A percentile compares a stretch with the other conserved stretches of the same genome.
phyloP scores from a whole-genome alignment of 192 early-diverging fungal genomes.

The Gaertneriomyces semiglobifer region DNA sequence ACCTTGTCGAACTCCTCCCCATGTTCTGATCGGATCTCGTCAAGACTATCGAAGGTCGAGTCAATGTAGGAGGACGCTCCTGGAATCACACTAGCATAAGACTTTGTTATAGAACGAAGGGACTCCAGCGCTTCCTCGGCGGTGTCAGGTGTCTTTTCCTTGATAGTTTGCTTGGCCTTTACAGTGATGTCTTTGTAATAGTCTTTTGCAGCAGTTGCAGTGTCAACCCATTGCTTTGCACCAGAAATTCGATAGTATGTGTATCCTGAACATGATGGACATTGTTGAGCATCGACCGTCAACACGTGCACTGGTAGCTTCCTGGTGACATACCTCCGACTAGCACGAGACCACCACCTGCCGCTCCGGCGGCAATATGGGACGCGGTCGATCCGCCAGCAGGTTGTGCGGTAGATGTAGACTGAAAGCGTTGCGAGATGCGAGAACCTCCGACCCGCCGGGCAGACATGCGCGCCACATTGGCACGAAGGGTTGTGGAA shows the following conservation, averaged over 20 bases:
- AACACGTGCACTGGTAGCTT: neutral
- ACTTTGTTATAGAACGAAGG: neutral
- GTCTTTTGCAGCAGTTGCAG: neutral
- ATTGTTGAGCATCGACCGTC: neutral
- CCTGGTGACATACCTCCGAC: neutral
- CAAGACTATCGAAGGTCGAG: neutral
- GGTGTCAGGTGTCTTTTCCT: slow-evolving; percentile 1
- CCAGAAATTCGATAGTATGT: neutral
- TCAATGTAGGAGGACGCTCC: neutral
- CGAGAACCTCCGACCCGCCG: neutral
- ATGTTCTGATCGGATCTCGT: neutral
- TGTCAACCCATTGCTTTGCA: neutral
- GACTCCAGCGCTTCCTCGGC: neutral
- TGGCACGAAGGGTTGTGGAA: too few species aligned
- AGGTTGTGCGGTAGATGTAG: neutral
- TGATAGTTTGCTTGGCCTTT: neutral
- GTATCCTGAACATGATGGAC: neutral
- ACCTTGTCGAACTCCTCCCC: neutral
- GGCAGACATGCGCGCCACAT: neutral
- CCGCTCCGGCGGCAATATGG: neutral
- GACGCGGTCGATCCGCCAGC: neutral
- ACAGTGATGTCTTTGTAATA: slow-evolving; percentile 4
- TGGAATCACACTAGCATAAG: slow-evolving; percentile 1
- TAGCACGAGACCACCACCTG: neutral
- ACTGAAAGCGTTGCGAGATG: slow-evolving; percentile 1